These are phyloP conservation scores for Brassica juncea DNA, from an alignment of 345 rosid species.

Conservation along the genomic window DNA sequence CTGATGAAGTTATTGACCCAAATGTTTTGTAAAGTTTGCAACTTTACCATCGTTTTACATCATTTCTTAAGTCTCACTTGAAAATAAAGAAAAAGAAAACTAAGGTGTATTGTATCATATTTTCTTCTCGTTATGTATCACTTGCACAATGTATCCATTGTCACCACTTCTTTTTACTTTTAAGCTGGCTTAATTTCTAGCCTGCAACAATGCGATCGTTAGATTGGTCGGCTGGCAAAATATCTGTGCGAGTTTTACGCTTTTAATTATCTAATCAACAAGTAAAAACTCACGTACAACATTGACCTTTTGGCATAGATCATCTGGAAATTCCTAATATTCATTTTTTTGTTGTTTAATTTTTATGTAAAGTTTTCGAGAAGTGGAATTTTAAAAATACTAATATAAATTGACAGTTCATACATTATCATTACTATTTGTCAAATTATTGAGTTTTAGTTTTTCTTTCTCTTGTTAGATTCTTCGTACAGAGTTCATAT, in stretches of 20 bases:
- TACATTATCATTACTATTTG: too few relatives aligned
- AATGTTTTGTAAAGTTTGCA: constrained; percentile 8
- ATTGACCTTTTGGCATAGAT: too few relatives aligned
- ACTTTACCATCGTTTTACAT: background rate
- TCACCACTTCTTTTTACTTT: background rate
- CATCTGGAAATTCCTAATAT: too few relatives aligned
- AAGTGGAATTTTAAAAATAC: too few relatives aligned
- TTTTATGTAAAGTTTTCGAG: too few relatives aligned
- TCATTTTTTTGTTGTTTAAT: too few relatives aligned
- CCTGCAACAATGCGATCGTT: background rate
- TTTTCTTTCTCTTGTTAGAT: too few relatives aligned
- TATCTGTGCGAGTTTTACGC: background rate
- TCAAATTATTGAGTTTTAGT: too few relatives aligned
- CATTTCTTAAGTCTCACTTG: background rate
- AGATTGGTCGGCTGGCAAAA: background rate
- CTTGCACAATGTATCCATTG: background rate
- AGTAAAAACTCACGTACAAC: too few relatives aligned
- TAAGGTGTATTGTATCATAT: background rate
- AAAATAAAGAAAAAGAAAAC: background rate
- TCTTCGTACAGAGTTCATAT: too few relatives aligned
- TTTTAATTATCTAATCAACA: too few relatives aligned
- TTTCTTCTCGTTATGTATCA: background rate
- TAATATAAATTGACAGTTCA: too few relatives aligned
- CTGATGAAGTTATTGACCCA: constrained; percentile 20
- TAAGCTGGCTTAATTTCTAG: background rate